These are phyloP conservation scores for Isabelozyma rhagii DNA, from an alignment of 805 yeast genomes.

Conservation along the genomic window DNA sequence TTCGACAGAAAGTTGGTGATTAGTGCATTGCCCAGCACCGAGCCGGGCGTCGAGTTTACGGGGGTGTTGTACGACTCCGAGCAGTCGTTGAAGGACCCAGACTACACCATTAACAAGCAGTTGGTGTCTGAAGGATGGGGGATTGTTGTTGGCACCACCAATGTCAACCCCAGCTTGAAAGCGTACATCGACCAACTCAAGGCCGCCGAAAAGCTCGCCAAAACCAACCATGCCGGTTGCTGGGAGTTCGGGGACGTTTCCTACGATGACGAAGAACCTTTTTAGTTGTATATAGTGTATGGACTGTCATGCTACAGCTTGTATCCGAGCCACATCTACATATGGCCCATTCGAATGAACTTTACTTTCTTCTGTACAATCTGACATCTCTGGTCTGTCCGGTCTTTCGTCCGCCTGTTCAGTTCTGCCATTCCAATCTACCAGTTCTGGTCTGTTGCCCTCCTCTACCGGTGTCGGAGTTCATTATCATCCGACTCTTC, in stretches of 20 bases:
- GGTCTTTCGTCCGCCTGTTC: no score
- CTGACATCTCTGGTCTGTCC: no score
- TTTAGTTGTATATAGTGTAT: background rate
- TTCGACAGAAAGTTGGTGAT: constrained; percentile 54
- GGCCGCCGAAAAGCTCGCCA: constrained; percentile 48
- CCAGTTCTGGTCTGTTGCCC: no score
- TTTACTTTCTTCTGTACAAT: no score
- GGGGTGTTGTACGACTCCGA: constrained; percentile 56
- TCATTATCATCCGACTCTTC: no score
- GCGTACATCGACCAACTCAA: constrained; percentile 33
- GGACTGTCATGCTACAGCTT: background rate
- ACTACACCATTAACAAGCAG: constrained; percentile 58
- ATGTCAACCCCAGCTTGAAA: constrained; percentile 25
- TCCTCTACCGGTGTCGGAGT: no score
- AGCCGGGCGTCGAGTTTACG: constrained; percentile 44
- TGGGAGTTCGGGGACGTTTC: constrained; percentile 78
- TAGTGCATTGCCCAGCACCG: constrained; percentile 41
- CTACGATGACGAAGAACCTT: constrained; percentile 43
- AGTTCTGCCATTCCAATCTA: no score
- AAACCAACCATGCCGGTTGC: constrained; percentile 52
- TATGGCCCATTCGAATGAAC: no score
- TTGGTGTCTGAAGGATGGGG: constrained; percentile 60
- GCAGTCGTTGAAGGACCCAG: constrained; percentile 49
- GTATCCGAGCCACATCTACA: no score
- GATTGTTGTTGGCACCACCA: constrained; percentile 41